Conservation (phyloP, 257 asterid genomes). For the Penstemon barbatus region DNA sequence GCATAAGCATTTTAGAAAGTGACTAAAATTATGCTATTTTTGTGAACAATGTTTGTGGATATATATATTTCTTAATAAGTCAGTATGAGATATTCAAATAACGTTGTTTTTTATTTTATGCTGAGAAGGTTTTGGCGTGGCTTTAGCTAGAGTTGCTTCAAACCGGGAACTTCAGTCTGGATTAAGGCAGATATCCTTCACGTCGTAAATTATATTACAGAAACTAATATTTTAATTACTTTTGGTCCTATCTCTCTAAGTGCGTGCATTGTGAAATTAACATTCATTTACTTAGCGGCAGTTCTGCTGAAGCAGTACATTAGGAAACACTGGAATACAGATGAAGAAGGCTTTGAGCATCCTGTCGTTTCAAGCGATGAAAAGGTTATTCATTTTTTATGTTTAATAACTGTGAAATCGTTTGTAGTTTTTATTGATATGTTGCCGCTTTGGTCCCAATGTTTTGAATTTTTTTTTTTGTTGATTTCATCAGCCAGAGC, state of each 20-base stretch:
- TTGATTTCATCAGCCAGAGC: background rate
- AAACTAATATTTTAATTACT: conserved; percentile 9
- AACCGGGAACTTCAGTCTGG: conserved; percentile 69
- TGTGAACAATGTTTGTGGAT: background rate
- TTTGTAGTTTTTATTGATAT: conserved; percentile 1
- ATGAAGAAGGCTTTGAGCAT: conserved; percentile 84
- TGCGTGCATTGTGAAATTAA: conserved; percentile 50
- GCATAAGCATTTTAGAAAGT: background rate
- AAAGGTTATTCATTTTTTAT: conserved; percentile 54
- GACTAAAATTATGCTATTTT: conserved; percentile 4
- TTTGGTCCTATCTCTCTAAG: background rate
- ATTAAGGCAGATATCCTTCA: conserved; percentile 92
- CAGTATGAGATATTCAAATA: conserved; percentile 7
- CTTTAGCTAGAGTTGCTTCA: conserved; percentile 75
- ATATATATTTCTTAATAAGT: background rate
- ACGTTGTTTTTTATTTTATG: background rate
- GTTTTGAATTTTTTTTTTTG: conserved; percentile 20
- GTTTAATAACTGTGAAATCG: conserved; percentile 3
- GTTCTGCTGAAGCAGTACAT: conserved; percentile 86
- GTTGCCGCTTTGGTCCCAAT: conserved; percentile 20
- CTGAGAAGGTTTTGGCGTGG: conserved; percentile 76
- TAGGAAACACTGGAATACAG: conserved; percentile 85
- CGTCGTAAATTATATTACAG: conserved; percentile 13
- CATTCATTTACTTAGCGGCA: conserved; percentile 78
- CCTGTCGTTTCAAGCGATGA: conserved; percentile 76